Evolutionary conservation across 2,329 filamentous ascomycete genomes (phyloP).

Genomic region (Epicoccum sorghinum): DNA sequence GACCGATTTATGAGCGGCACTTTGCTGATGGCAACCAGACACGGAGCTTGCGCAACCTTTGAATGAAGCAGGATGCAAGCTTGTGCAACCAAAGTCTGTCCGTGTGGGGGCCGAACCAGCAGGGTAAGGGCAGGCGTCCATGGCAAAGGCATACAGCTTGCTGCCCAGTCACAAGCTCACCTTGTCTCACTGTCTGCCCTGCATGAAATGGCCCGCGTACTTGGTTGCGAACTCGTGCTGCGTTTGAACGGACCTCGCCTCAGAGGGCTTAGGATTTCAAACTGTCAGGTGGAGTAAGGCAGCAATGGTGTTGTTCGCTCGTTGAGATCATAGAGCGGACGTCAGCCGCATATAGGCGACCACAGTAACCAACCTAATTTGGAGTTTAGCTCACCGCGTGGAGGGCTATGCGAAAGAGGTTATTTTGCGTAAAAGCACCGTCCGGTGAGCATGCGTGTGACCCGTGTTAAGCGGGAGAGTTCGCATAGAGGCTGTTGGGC

Average conservation of each 20-base stretch:
- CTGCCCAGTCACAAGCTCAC: too few relatives aligned
- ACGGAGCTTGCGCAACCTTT: too few relatives aligned
- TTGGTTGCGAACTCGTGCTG: background rate
- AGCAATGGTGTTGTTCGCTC: background rate
- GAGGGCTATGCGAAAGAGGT: conserved; percentile 8
- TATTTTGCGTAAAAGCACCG: background rate
- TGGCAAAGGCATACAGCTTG: too few relatives aligned
- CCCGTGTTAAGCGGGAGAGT: conserved; percentile 11
- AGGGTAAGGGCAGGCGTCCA: background rate
- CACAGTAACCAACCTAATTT: background rate
- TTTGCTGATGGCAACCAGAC: too few relatives aligned
- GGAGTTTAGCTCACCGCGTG: background rate
- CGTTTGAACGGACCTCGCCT: background rate
- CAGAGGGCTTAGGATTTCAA: background rate
- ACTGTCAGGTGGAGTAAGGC: background rate
- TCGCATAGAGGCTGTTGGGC: conserved; percentile 6
- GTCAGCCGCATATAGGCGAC: conserved; percentile 11
- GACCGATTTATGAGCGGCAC: too few relatives aligned
- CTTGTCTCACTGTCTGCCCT: too few relatives aligned
- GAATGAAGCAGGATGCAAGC: too few relatives aligned
- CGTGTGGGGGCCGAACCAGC: too few relatives aligned
- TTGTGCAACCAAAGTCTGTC: too few relatives aligned
- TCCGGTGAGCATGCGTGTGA: conserved; percentile 17
- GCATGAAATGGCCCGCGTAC: background rate
- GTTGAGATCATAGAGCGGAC: background rate